Evolutionary conservation across 768 basidiomycete species (phyloP), one percentile per base, ranked within the genome.

Genomic region (Stropharia rugosoannulata): DNA sequence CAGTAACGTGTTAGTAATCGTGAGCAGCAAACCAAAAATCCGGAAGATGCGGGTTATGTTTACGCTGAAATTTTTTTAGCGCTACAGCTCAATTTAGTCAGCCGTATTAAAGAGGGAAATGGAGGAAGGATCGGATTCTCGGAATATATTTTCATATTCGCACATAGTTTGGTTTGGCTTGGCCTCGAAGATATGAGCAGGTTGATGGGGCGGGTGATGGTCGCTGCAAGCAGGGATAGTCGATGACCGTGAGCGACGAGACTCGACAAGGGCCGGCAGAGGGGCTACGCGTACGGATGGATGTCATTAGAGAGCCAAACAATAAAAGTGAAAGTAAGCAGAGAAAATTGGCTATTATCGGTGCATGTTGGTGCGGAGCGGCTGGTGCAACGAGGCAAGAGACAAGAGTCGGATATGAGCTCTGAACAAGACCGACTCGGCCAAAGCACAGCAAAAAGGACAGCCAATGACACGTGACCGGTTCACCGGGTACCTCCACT

Each of bases 381-480:
- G 37, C 43, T 22, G 18, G 42, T 25, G 58, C 39, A 22, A 44
- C 56, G 57, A 51, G 57, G 57, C 51, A 43, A 48, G 41, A n/a
- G 55, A 39, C 48, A 53, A 43, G 18, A 50, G 58, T 63, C 66
- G 64, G 64, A 65, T 55, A 60, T 64, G 60, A 56, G 58, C 49
- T 57, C 44, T 15, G 43, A 57, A 46, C 58, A 65, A 47, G 45
- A 51, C 66, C 64, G 66, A 66, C 52, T 55, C 66, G 65, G 61
- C 62, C 64, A 62, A 58, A 44, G 49, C 32, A 37, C 46, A 35
- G 13, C 19, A 45, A 27, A 22, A 22, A 36, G 41, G 16, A 45
- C 6, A 58, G 47, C 47, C 32, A 46, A 36, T 8, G 32, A 11
- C 63, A 59, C 63, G 63, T 64, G 63, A 64, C 63, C 63, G 63